Conservation (phyloP, 2,329 filamentous ascomycete genomes). For the Fusarium sp. region DNA sequence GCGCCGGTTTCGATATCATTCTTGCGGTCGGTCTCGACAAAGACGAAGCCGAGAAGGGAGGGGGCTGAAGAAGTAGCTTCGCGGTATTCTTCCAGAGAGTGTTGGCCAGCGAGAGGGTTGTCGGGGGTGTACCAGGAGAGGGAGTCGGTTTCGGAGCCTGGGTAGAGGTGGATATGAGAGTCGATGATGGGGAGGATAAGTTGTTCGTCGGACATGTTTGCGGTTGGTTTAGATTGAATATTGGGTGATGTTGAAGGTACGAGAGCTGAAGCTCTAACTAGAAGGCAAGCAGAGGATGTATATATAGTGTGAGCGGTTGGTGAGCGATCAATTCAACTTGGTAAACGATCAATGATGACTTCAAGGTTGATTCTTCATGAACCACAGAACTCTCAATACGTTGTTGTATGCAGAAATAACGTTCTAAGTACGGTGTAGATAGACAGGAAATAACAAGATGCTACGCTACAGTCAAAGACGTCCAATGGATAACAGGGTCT, state of each 20-base stretch:
- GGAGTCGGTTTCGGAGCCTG: constrained; percentile 72
- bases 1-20: constrained; percentile 66
- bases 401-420: constrained; percentile 13
- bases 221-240: constrained; percentile 10
- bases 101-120: constrained; percentile 71
- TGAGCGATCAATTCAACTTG: neutral
- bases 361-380: neutral
- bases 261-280: neutral
- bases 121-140: constrained; percentile 77
- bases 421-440: constrained; percentile 37
- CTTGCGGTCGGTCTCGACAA: constrained; percentile 84
- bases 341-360: neutral
- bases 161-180: constrained; percentile 92
- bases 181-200: constrained; percentile 78
- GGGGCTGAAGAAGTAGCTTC: constrained; percentile 57
- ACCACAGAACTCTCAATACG: neutral
- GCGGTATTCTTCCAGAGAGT: constrained; percentile 74
- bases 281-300: neutral
- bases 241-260: neutral
- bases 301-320: neutral
- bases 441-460: constrained; percentile 10
- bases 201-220: constrained; percentile 56
- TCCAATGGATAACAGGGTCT: constrained; percentile 18
- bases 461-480: constrained; percentile 8
- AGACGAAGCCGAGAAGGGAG: constrained; percentile 78